These are phyloP conservation scores for Wickerhamiella bombiphila DNA, from an alignment of 805 yeast species.

Conservation along the genomic window DNA sequence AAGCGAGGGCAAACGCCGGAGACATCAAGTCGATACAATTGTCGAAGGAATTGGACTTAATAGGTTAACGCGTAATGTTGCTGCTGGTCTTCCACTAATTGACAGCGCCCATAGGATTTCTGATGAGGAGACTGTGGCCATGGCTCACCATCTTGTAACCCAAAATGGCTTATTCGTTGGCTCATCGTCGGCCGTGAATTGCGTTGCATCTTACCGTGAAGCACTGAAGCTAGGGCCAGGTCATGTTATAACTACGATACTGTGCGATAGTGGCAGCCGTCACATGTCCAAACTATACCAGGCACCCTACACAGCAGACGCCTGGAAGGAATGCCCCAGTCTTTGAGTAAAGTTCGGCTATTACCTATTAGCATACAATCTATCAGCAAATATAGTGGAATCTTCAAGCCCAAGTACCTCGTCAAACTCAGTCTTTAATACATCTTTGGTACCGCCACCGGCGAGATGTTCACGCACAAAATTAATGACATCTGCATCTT, in stretches of 20 bases:
- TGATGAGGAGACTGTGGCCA: slow-evolving; percentile 66
- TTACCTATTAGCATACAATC: too few species aligned
- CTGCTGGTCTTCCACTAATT: slow-evolving; percentile 50
- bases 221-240: slow-evolving; percentile 43
- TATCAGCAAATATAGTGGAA: background rate
- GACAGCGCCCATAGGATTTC: slow-evolving; percentile 69
- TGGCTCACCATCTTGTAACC: slow-evolving; percentile 73
- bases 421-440: background rate
- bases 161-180: slow-evolving; percentile 88
- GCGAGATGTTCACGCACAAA: slow-evolving; percentile 1
- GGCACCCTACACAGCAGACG: slow-evolving; percentile 1
- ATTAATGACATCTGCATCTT: background rate
- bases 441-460: background rate
- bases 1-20: slow-evolving; percentile 79
- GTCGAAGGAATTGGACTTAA: slow-evolving; percentile 91
- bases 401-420: slow-evolving; percentile 1
- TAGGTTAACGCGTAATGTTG: slow-evolving; percentile 69
- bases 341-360: too few species aligned
- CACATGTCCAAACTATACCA: slow-evolving; percentile 78
- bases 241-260: slow-evolving; percentile 60
- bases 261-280: slow-evolving; percentile 86
- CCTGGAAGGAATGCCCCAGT: too few species aligned
- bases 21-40: slow-evolving; percentile 92
- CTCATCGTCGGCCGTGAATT: slow-evolving; percentile 83
- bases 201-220: slow-evolving; percentile 68